Conservation (phyloP, 345 rosid genomes). For the Eucalyptus cladocalyx region DNA sequence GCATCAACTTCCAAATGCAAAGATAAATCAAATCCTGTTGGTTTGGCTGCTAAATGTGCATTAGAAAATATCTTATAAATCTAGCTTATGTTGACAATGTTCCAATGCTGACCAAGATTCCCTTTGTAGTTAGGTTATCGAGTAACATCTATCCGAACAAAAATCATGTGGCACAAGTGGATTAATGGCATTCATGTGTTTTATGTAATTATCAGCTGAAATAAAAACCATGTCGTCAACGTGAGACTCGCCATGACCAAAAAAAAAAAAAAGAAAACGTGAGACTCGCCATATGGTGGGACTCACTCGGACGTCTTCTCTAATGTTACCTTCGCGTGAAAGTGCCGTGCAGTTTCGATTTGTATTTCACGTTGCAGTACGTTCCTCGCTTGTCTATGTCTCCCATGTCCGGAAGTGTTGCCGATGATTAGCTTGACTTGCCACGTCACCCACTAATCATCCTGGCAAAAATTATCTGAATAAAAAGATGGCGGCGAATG, state of each 20-base stretch:
- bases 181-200: background rate
- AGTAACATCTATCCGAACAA: background rate
- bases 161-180: background rate
- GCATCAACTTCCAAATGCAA: background rate
- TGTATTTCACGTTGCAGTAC: too few species aligned
- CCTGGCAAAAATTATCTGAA: too few species aligned
- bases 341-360: too few species aligned
- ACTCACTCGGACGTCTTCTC: too few species aligned
- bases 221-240: too few species aligned
- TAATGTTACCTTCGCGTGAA: too few species aligned
- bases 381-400: background rate
- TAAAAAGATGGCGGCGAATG: background rate
- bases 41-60: background rate
- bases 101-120: background rate
- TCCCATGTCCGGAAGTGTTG: background rate
- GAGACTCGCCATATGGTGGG: too few species aligned
- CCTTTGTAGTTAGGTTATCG: background rate
- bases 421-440: background rate
- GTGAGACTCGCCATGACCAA: too few species aligned
- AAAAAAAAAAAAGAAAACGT: too few species aligned
- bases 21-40: background rate
- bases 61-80: background rate
- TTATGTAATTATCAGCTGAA: slow-evolving; percentile 1
- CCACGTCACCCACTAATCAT: background rate
- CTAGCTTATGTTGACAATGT: background rate